Percentiles rank a stretch among this genome's conserved stretches.
phyloP scores from a whole-genome alignment of 768 basidiomycete species.

The Cubamyces lactineus region DNA sequence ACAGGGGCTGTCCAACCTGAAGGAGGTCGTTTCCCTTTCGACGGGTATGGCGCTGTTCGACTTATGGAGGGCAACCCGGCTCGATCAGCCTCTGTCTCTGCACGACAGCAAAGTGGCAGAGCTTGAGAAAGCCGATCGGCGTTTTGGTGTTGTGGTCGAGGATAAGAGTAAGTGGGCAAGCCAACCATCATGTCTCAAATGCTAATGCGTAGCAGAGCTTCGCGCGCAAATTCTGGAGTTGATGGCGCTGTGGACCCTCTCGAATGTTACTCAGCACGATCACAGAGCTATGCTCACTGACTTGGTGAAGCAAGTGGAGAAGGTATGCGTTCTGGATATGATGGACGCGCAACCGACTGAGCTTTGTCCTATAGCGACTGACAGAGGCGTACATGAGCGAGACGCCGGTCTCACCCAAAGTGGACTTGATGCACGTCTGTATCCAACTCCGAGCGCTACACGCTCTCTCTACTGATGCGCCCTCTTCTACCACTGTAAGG shows the following conservation, averaged over 20 bases:
- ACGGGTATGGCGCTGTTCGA: constrained; percentile 60
- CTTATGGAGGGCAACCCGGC: constrained; percentile 23
- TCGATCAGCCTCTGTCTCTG: not conserved
- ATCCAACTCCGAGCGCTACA: constrained; percentile 3
- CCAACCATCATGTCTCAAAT: too few species aligned
- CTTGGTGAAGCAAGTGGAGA: not conserved
- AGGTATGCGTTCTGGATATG: not conserved
- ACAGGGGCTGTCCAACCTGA: constrained; percentile 43
- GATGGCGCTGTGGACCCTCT: constrained; percentile 26
- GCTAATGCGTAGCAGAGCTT: constrained; percentile 15
- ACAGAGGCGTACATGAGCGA: not conserved
- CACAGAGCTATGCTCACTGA: not conserved
- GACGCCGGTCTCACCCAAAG: not conserved
- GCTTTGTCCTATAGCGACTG: not conserved
- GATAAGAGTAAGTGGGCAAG: constrained; percentile 2
- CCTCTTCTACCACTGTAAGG: not conserved
- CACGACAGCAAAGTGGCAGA: not conserved
- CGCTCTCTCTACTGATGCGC: not conserved
- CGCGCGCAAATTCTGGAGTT: constrained; percentile 30
- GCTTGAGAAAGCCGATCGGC: not conserved
- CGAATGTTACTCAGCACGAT: constrained; percentile 1
- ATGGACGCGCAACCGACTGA: not conserved
- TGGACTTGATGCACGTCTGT: not conserved
- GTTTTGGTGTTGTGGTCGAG: not conserved
- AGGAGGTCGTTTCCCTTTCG: constrained; percentile 55